phyloP scores from a whole-genome alignment of 495 filamentous ascomycete genomes.

The Podospora pseudoanserina region DNA sequence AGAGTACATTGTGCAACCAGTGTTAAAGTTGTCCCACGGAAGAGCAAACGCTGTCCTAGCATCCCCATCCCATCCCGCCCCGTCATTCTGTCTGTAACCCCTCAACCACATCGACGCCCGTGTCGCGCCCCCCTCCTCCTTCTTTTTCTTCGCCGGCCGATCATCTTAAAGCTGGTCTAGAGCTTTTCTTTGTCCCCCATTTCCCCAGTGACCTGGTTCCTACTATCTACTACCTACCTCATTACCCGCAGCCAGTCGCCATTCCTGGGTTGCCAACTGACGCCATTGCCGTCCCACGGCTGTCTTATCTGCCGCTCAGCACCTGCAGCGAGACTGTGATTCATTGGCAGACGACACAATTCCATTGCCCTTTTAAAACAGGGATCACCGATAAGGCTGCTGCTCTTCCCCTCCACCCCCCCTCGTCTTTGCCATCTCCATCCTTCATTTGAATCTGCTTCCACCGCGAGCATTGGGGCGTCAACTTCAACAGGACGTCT shows the following conservation, averaged over 20 bases:
- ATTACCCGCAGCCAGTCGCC: neutral
- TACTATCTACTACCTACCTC: neutral
- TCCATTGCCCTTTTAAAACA: slow-evolving; percentile 18
- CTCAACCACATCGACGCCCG: neutral
- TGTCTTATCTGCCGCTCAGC: slow-evolving; percentile 22
- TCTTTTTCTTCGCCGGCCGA: slow-evolving; percentile 5
- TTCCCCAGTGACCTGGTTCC: neutral
- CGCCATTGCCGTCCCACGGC: slow-evolving; percentile 20
- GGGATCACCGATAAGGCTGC: slow-evolving; percentile 44
- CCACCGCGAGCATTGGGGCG: neutral
- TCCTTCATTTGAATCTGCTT: neutral
- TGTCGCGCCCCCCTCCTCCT: neutral
- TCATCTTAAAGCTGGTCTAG: neutral
- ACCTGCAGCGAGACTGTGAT: slow-evolving; percentile 2
- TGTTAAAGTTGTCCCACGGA: neutral
- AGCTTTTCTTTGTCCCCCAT: neutral
- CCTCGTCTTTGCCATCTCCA: slow-evolving; percentile 3
- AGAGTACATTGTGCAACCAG: neutral
- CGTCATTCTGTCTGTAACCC: slow-evolving; percentile 2
- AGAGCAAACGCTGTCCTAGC: neutral
- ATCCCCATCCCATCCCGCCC: neutral
- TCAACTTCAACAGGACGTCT: neutral
- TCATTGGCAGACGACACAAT: slow-evolving; percentile 16
- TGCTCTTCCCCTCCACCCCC: slow-evolving; percentile 21
- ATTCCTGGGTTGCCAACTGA: slow-evolving; percentile 11